Conservation (phyloP, 1,284 basidiomycete species). For the Ceratobasidium sp. region DNA sequence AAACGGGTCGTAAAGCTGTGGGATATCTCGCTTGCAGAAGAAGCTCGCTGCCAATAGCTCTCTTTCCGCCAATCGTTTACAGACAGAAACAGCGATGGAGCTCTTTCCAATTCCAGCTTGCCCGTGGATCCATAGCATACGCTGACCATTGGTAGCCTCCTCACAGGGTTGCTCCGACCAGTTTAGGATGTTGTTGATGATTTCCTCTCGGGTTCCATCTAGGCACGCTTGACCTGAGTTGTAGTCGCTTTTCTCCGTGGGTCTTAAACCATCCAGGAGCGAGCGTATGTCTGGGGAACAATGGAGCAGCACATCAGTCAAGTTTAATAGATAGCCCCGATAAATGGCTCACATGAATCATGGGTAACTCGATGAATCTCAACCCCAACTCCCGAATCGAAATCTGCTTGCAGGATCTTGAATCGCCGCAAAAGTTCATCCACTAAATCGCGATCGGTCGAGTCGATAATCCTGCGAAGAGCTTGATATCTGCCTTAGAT, state of each 20-base stretch:
- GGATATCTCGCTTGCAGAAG: conserved; percentile 33
- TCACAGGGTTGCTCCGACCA: background rate
- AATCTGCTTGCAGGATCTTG: background rate
- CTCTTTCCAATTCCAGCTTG: conserved; percentile 25
- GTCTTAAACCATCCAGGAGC: background rate
- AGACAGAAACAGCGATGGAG: conserved; percentile 4
- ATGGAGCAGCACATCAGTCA: too few relatives aligned
- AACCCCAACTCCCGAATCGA: background rate
- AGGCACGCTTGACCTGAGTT: background rate
- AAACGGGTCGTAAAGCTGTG: background rate
- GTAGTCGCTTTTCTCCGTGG: background rate
- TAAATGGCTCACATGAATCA: background rate
- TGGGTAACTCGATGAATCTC: background rate
- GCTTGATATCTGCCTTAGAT: background rate
- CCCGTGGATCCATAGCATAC: conserved; percentile 13
- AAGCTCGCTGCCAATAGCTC: background rate
- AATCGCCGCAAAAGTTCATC: background rate
- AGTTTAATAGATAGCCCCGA: too few relatives aligned
- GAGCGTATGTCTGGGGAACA: too few relatives aligned
- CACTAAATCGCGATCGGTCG: background rate
- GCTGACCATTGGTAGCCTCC: background rate
- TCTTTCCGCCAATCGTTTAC: background rate
- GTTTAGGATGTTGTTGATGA: background rate
- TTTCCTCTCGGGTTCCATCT: background rate
- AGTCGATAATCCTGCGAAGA: background rate